Conservation (phyloP, 495 filamentous ascomycete genomes). For the Xylaria flabelliformis region DNA sequence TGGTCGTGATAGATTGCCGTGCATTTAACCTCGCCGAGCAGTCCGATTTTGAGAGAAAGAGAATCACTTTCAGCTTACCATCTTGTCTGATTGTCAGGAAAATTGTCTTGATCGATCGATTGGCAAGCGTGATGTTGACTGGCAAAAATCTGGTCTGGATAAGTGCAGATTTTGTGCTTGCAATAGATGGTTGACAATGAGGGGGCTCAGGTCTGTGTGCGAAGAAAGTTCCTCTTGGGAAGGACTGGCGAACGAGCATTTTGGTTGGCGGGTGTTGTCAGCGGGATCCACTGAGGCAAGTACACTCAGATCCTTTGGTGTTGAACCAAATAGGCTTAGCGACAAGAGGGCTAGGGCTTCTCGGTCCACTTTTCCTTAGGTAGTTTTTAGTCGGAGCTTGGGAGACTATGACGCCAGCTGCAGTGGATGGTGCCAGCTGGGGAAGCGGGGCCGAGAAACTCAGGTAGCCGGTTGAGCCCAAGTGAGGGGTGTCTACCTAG, state of each 20-base stretch:
- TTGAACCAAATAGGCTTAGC: slow-evolving; percentile 36
- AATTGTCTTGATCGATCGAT: slow-evolving; percentile 44
- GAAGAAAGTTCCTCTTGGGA: slow-evolving; percentile 41
- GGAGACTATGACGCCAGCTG: slow-evolving; percentile 4
- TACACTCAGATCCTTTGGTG: slow-evolving; percentile 30
- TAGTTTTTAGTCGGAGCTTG: background rate
- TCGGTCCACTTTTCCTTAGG: slow-evolving; percentile 3
- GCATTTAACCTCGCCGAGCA: background rate
- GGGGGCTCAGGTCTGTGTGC: slow-evolving; percentile 42
- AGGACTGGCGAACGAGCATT: slow-evolving; percentile 40
- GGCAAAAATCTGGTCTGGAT: slow-evolving; percentile 47
- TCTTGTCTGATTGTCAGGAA: slow-evolving; percentile 57
- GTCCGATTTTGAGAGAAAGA: background rate
- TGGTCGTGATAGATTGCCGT: background rate
- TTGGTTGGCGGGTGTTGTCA: slow-evolving; percentile 34
- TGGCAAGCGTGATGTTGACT: slow-evolving; percentile 55
- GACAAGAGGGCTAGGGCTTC: slow-evolving; percentile 45
- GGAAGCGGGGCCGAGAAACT: background rate
- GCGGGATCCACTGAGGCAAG: slow-evolving; percentile 35
- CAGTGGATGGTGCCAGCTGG: background rate
- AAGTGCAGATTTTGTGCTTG: slow-evolving; percentile 56
- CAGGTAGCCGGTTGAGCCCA: background rate
- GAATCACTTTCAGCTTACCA: slow-evolving; percentile 55
- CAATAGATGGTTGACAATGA: slow-evolving; percentile 41
- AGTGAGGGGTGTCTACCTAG: slow-evolving; percentile 19